Evolutionary conservation across 495 filamentous ascomycete genomes (phyloP), one percentile per base, ranked within the genome.

Genomic region (Penicillium parvum): DNA sequence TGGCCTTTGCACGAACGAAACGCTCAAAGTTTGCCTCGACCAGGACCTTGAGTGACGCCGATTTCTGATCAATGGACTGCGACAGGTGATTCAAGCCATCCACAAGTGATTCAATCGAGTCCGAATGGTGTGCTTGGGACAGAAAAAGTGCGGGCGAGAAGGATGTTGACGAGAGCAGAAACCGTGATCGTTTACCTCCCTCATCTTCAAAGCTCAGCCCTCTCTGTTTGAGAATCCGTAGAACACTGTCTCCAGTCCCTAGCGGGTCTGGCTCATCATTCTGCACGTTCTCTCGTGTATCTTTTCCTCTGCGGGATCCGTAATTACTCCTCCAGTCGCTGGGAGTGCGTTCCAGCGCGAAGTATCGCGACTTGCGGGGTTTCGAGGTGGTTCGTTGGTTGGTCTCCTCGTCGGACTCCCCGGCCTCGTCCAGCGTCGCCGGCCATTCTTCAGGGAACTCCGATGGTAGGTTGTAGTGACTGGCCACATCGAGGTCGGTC

Each of bases 1-100:
- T 96, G 3, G 88, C 85, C 60, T 98, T 98, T 5, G 94, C 92
- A 8, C 85, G 81, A 22, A 98, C 91, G 64, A 98, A 98, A 22
- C 90, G 83, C 66, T 98, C 94, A 55, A 98, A 98, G 56, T 98
- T 97, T 20, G 85, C 88, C 63, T 98, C 92, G 17, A 98, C 92
- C 3, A 98, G 75, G 1, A 94, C 85, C 61, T 98, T 98, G 25
- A 98, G 68, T 4, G 89, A 94, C 0, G 90, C 92, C 1, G 90
- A 95, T 57, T 98, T 98, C 59, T 97, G 87, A 52, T 97, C 92
- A 51, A 98, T 98, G 0, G 90, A 96, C 37, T 73, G 75, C 4
- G 88, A 89, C 3, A 98, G 76, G 33, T 84, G 77, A 26, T 92
- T 82, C 7, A 97, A 77, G 3, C 92, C 92, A 17, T 78, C 69